Base-by-base conservation (phyloP, 768 basidiomycete species). In the Mycena venus region DNA sequence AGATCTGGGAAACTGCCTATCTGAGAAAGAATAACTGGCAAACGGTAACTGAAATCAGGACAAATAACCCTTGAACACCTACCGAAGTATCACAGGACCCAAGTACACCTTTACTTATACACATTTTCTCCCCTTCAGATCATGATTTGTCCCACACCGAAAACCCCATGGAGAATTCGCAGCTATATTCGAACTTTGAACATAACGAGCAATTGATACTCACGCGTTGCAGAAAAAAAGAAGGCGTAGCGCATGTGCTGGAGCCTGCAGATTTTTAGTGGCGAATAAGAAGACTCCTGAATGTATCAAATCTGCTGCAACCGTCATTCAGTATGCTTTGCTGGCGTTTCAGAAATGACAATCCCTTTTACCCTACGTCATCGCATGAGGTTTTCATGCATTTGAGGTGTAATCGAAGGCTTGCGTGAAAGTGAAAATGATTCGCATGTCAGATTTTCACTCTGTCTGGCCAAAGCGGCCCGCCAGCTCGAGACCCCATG, bases 71-170 rank as follows among this genome's bases (percentile, higher is more conserved):
- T 19, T 51, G 0, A 49, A 25, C 42, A 29, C 11, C 6, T 9
- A 51, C 49, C 8, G 11, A 25, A 6, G 36, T 38, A 25, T 40
- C 65, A 42, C 40, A 44, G 51, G 73, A 75, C 73, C 73, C 73
- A 67, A 70, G 56, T 70, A 75, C 68, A 75, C 62, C 73, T 63
- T 12, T 75, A 60, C 68, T 62, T 25, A 19, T 38, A 58, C 34
- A 12, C 17, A 21, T 8, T 25, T 4, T 21, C 25, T n/a, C n/a
- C n/a, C n/a, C n/a, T n/a, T n/a, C n/a, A n/a, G n/a, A n/a, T n/a
- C n/a, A n/a, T n/a, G n/a, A n/a, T n/a, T n/a, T n/a, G n/a, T n/a
- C n/a, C 51, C n/a, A 36, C 25, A 40, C 21, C 47, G 23, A 64
- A 14, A 36, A 40, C 21, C 36, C 53, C 65, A 67, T 67, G 53